Evolutionary conservation across 306 rosid genomes (phyloP), one percentile per base, ranked within the genome.

Genomic region (Comarum palustre): DNA sequence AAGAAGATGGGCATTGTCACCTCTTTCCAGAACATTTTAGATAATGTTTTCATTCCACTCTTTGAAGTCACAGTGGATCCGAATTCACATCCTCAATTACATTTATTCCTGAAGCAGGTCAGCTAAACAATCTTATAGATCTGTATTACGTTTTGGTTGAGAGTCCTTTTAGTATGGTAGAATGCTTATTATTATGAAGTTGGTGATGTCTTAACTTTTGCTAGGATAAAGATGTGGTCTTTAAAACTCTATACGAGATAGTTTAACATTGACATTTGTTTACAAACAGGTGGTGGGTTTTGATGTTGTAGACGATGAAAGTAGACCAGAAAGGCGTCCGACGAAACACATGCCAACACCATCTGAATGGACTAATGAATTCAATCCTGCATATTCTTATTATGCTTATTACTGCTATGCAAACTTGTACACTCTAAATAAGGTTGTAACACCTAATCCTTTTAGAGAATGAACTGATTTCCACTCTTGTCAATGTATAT

Each of bases 271-370:
- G 52, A 39, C 15, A 17, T 77, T 70, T 59, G 32, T 67, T 82
- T 63, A 57, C 8, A 42, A 41, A 36, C 85, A 92, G 97, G 94
- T 88, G 78, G 94, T 92, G 80, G 96, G 97, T 65, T 90, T 90
- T 78, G 96, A 92, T 52, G 62, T 92, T 75, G 97, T 90, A 54
- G 94, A 92, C 57, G 97, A 92, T 78, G 97, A 92, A 77, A 90
- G 97, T 77, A 90, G 84, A 82, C 97, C 92, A 55, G 97, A 92
- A 85, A 88, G 96, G 75, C 90, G 86, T n/a, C 96, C 97, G 29
- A 90, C 90, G 62, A 92, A 92, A 87, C 97, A 92, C 86, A 90
- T 92, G 96, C 97, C 88, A 66, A 82, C 90, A 34, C 96, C 96
- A 68, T 83, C 87, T 57, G 86, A 90, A 82, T 90, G 94, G 97